Percentiles rank a stretch among this genome's conserved stretches.
Conservation (phyloP, 192 early-diverging fungal species). For the Backusella morwellensis region DNA sequence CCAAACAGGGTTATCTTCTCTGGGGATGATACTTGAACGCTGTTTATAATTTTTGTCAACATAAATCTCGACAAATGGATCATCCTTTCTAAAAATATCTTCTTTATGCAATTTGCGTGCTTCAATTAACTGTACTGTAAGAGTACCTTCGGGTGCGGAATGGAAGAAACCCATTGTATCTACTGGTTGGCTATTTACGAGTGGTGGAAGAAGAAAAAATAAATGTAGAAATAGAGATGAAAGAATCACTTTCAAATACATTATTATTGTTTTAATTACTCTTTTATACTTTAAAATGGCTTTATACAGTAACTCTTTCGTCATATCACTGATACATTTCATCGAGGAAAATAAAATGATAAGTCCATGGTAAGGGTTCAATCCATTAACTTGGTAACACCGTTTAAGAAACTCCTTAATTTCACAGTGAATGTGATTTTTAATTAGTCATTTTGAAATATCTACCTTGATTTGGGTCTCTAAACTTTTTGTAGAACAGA, state of each 20-base stretch:
- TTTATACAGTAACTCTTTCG: background rate
- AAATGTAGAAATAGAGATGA: background rate
- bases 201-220: background rate
- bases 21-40: background rate
- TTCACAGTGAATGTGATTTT: background rate
- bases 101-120: conserved; percentile 20
- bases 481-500: too few species aligned
- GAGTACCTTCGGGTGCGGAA: conserved; percentile 12
- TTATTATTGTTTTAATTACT: background rate
- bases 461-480: background rate
- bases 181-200: background rate
- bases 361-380: background rate
- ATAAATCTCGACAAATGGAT: conserved; percentile 30
- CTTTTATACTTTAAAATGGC: background rate
- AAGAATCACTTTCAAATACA: background rate
- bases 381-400: background rate
- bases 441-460: background rate
- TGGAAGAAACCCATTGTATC: conserved; percentile 13
- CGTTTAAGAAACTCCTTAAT: too few species aligned
- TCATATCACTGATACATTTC: background rate
- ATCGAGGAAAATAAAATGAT: background rate
- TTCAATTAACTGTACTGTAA: conserved; percentile 20
- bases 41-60: conserved; percentile 26
- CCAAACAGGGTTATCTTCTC: conserved; percentile 27
- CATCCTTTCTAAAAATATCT: conserved; percentile 21